A percentile compares a stretch with the other conserved stretches of the same genome.
Evolutionary conservation across 257 asterid species (phyloP).

Genomic region (Knoxia roxburghii): DNA sequence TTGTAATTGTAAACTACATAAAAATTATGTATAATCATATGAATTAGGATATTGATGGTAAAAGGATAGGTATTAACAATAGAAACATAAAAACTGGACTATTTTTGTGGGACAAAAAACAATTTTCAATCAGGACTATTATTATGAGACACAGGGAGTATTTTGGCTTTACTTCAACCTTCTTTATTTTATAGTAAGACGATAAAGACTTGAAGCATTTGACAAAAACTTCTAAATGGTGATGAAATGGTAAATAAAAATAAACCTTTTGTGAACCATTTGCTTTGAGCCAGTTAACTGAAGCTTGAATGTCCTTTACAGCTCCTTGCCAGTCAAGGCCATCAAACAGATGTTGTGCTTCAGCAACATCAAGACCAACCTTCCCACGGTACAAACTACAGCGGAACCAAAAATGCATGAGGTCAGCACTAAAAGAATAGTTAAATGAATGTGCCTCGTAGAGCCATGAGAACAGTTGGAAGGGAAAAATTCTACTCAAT

Average conservation of each 20-base stretch:
- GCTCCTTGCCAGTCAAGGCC: conserved; percentile 99
- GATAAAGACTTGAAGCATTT: background rate
- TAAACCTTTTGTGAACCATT: conserved; percentile 87
- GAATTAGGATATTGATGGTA: too few species aligned
- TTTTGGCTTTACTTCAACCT: background rate
- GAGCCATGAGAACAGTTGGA: background rate
- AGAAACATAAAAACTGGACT: too few species aligned
- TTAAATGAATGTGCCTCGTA: background rate
- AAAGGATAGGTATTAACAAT: too few species aligned
- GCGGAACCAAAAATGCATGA: conserved; percentile 13
- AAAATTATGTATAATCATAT: too few species aligned
- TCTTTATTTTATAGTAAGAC: too few species aligned
- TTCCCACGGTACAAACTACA: conserved; percentile 84
- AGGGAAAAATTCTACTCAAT: background rate
- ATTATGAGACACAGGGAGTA: too few species aligned
- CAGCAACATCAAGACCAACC: conserved; percentile 93
- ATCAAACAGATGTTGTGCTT: conserved; percentile 95
- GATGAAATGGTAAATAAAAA: background rate
- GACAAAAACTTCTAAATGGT: background rate
- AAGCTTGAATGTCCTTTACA: conserved; percentile 86
- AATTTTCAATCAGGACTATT: too few species aligned
- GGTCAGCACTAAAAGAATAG: background rate
- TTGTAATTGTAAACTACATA: too few species aligned
- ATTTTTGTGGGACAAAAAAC: too few species aligned
- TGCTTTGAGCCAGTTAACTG: conserved; percentile 84